Base-by-base conservation (phyloP, 129 eudicot genomes). In the sunflower (Helianthus annuus) region DNA sequence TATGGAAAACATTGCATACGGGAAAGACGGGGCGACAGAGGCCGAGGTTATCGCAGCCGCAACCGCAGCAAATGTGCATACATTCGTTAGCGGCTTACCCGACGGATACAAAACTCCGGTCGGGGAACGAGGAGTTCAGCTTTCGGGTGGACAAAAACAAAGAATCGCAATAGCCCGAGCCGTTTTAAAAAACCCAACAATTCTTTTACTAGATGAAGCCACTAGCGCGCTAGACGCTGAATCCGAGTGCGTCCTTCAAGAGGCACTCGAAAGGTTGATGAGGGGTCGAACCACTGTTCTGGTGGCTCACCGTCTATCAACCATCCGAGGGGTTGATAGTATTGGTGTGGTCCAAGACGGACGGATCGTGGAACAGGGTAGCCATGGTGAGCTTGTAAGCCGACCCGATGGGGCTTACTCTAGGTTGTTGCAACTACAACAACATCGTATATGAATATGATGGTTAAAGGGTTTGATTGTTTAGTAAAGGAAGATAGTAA, bases 141-240 rank as follows among this genome's bases (percentile, higher is more conserved):
- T 93, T 40, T 93, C 98, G 0, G 98, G 98, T 2, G 98, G 98
- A n/a, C 98, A 93, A 68, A 92, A 90, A 64, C 98, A 93, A 77
- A 73, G 98, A 32, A 87, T 93, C 12, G 97, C 98, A 1, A 93
- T 93, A 17, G 98, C 98, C 10, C 86, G 98, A 5, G 97, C 98
- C 0, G 89, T 93, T 72, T 77, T 93, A 0, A 93, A 93, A 78
- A 86, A 93, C 72, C 98, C 98, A 0, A 72, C 96, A 7, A 93
- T 93, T 9, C 91, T 93, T 1, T 65, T 93, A 40, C 80, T 93
- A 10, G 98, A 93, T 32, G 98, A 93, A 71, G 98, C 98, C 29
- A 93, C 98, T 1, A 92, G 98, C 45, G 98, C 98, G 1, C 81
- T 90, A 0, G 98, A 94, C 13, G 96, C 95, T 0, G 98, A 93